Base-by-base conservation (phyloP, 371 early-diverging fungal species). In the Blakeslea trispora region DNA sequence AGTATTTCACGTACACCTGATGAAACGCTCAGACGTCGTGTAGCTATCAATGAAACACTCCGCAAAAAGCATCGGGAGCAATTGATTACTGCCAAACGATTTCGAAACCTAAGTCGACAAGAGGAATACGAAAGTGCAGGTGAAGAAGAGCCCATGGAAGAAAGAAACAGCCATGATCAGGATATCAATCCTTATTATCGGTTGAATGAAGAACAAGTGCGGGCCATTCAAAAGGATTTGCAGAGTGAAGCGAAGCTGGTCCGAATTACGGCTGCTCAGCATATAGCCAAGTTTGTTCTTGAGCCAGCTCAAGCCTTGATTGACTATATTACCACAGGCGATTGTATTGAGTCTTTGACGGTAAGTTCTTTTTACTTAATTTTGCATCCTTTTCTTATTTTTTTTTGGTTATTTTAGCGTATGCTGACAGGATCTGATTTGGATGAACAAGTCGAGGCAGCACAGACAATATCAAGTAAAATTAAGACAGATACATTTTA, bases 391-490 rank as follows among this genome's bases (percentile, higher is more conserved):
- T 18, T n/a, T n/a, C n/a, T 28, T 47, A 42, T 42, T 37, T 17
- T 32, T 21, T 21, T 24, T 14, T 5, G 21, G n/a, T 46, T 45
- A 10, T 0, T 39, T 13, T 45, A 65, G 65, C 52, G 52, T 47
- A 60, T 65, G 65, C 28, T 65, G 18, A 43, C 57, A 3, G 50
- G 61, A 5, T 21, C 81, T 1, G 81, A 87, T 46, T 58, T 78
- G 1, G 86, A 85, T n/a, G 86, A 86, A 45, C 81, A 81, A 57
- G 64, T 84, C 8, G 79, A 84, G 50, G 81, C 83, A n/a, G 69
- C 81, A 6, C 81, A 85, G 63, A 84, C 86, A 11, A 73, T 90
- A 24, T 88, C 90, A 18, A 88, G 85, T 78, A 82, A 71, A 24
- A 17, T 4, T 3, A 49, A 28, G 11, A 15, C n/a, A n/a, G n/a